Conservation (phyloP, 2,329 filamentous ascomycete species). For the Exophiala sp. region DNA sequence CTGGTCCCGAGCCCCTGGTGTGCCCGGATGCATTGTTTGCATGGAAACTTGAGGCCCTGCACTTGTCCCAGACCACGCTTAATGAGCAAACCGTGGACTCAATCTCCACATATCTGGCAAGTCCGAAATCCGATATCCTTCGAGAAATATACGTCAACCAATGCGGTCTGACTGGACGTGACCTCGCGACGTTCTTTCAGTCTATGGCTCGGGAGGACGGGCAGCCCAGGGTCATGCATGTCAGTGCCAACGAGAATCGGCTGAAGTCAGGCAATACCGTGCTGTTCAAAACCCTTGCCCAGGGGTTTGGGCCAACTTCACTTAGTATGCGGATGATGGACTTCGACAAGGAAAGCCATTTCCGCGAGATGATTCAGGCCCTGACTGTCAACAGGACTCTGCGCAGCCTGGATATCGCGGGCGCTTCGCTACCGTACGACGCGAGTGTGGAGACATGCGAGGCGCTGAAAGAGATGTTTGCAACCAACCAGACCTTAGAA, state of each 20-base stretch:
- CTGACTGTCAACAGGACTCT: slow-evolving; percentile 58
- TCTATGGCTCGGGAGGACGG: slow-evolving; percentile 52
- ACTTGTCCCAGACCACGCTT: slow-evolving; percentile 56
- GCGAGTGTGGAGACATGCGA: slow-evolving; percentile 62
- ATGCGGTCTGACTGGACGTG: slow-evolving; percentile 58
- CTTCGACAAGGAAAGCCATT: slow-evolving; percentile 59
- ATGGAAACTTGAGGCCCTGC: slow-evolving; percentile 62
- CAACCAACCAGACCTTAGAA: slow-evolving; percentile 59
- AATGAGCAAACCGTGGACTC: slow-evolving; percentile 61
- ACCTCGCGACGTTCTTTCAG: slow-evolving; percentile 59
- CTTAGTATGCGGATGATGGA: slow-evolving; percentile 64
- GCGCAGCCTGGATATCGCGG: slow-evolving; percentile 61
- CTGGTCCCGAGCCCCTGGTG: slow-evolving; percentile 58
- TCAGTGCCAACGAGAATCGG: slow-evolving; percentile 60
- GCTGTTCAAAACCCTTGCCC: slow-evolving; percentile 41
- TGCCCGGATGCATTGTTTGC: slow-evolving; percentile 59
- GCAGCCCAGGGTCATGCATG: slow-evolving; percentile 53
- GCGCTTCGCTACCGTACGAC: slow-evolving; percentile 63
- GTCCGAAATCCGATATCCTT: slow-evolving; percentile 55
- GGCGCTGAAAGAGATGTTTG: slow-evolving; percentile 58
- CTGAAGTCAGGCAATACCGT: slow-evolving; percentile 40
- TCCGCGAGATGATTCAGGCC: slow-evolving; percentile 57
- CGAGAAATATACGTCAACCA: slow-evolving; percentile 60
- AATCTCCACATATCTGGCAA: slow-evolving; percentile 58
- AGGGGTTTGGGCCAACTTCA: slow-evolving; percentile 55